Evolutionary conservation across 345 rosid species (phyloP).

Genomic region (Citropsis articulata): DNA sequence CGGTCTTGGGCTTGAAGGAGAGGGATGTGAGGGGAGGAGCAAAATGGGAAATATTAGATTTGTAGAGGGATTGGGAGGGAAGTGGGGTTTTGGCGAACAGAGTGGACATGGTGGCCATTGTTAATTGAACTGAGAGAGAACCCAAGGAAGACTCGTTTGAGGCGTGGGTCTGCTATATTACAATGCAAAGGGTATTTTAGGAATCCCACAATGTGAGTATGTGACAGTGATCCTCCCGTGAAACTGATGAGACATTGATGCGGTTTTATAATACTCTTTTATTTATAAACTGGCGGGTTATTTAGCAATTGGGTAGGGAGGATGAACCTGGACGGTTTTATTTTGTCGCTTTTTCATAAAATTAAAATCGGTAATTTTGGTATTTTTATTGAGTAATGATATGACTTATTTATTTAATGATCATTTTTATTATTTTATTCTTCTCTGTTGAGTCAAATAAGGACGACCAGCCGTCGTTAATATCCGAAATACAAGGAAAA

Average conservation of each 20-base stretch:
- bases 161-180: neutral
- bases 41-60: constrained; percentile 36
- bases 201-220: neutral
- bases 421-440: neutral
- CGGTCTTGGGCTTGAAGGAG: constrained; percentile 22
- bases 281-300: neutral
- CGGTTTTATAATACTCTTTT: neutral
- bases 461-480: too few species aligned
- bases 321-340: constrained; percentile 48
- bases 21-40: constrained; percentile 30
- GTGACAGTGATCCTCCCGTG: neutral
- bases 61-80: constrained; percentile 41
- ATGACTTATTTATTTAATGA: neutral
- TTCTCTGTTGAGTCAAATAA: too few species aligned
- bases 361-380: neutral
- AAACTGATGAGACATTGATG: neutral
- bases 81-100: constrained; percentile 33
- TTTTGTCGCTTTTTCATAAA: neutral
- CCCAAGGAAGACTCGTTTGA: neutral
- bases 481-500: too few species aligned
- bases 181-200: constrained; percentile 14
- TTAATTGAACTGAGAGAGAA: constrained; percentile 18
- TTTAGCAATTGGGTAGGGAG: constrained; percentile 11
- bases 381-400: neutral
- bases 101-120: constrained; percentile 70